Base-by-base conservation (phyloP, 305 asterid genomes). In the Stenogyne calaminthoides region DNA sequence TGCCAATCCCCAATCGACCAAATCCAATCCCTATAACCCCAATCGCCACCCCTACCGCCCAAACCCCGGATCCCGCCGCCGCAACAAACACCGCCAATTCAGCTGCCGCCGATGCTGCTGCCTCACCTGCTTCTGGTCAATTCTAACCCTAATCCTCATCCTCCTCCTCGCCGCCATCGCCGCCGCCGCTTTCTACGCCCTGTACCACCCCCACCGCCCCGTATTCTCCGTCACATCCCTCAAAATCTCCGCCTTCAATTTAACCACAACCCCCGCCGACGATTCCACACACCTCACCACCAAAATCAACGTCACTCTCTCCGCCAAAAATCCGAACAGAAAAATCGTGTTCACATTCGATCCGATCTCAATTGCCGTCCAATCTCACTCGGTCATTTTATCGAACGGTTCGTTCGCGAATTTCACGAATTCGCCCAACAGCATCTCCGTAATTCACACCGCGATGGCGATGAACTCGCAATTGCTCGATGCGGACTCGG, bases 71-170 rank as follows among this genome's bases (percentile, higher is more conserved):
- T 6, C 78, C 69, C 80, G 74, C 88, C 84, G 54, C 71, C 86
- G 75, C 37, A 88, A 71, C 46, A 80, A 84, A 56, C 78, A 81
- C 16, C 80, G 89, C 2, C 25, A 14, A 0, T 84, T 85, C 82
- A 84, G 79, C 73, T 64, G 92, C 80, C 96, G 98, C 22, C 92
- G 97, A 25, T 91, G 93, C 88, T 79, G 67, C 81, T 93, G 95
- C 83, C 81, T 86, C 29, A 75, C 87, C 34, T 88, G 88, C 81
- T 86, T 89, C 88, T 93, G 97, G 98, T 75, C 86, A 2, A 40
- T 78, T 18, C 87, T 93, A 57, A 10, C 83, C 73, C 78, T 93
- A 4, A 57, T 81, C 60, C 59, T 71, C 29, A 16, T 88, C 29
- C 72, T 89, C 71, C 87, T 93, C 80, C 85, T 89, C 60, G 88